Evolutionary conservation across 805 yeast genomes (phyloP).

Genomic region (Scheffersomyces ergatensis): DNA sequence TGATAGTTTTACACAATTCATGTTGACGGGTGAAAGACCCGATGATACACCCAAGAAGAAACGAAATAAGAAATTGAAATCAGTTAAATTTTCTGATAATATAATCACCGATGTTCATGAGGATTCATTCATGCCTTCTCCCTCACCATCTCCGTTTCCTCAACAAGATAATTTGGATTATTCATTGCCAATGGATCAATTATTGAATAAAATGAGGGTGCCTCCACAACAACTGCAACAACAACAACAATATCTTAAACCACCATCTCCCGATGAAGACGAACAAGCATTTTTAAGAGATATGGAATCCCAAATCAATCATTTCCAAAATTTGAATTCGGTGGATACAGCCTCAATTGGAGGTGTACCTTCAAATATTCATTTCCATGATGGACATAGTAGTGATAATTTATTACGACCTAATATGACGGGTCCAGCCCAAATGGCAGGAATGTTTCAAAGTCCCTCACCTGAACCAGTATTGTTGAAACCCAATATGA

Average conservation of each 20-base stretch:
- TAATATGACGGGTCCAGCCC: conserved; percentile 48
- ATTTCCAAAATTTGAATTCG: conserved; percentile 67
- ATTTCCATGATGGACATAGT: conserved; percentile 18
- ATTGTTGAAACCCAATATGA: conserved; percentile 37
- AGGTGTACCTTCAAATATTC: conserved; percentile 63
- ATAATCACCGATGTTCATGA: conserved; percentile 47
- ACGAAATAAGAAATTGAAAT: conserved; percentile 47
- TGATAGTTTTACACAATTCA: conserved; percentile 80
- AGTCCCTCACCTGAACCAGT: conserved; percentile 18
- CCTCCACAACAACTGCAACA: conserved; percentile 7
- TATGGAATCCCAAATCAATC: conserved; percentile 69
- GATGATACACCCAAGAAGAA: conserved; percentile 35
- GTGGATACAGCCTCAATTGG: conserved; percentile 75
- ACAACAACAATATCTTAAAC: conserved; percentile 13
- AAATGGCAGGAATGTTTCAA: conserved; percentile 34
- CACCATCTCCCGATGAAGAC: conserved; percentile 41
- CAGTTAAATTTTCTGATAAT: conserved; percentile 73
- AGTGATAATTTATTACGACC: conserved; percentile 28
- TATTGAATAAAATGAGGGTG: conserved; percentile 43
- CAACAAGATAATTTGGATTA: conserved; percentile 44
- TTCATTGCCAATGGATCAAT: conserved; percentile 75
- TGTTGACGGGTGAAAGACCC: conserved; percentile 78
- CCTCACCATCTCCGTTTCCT: conserved; percentile 20
- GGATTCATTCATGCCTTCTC: conserved; percentile 13
- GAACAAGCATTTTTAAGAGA: conserved; percentile 72